Evolutionary conservation across 2,329 filamentous ascomycete species (phyloP), one percentile per base, ranked within the genome.

Genomic region (Aplosporella prunicola): DNA sequence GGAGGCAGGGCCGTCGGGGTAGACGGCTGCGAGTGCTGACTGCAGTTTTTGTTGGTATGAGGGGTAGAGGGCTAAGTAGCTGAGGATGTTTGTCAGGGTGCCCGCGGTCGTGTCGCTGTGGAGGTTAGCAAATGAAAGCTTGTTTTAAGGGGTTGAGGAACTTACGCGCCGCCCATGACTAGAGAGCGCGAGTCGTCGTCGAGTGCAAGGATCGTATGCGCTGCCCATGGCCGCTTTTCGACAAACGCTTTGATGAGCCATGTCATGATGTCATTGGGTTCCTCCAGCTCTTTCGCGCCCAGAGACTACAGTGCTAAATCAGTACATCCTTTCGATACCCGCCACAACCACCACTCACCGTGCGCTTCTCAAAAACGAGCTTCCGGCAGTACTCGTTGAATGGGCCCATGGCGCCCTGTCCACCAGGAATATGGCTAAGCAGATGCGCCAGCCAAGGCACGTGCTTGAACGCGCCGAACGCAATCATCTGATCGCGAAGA

Each of bases 61-160:
- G 4, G 58, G 47, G 43, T 66, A 63, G 20, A 61, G 55, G 9
- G 60, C 51, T 20, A 68, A 56, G 48, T 68, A 67, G 52, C 64
- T 65, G 42, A 67, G 55, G 1, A 54, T 57, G 8, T 58, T 57
- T 14, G 57, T 49, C 46, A 63, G 50, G 15, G 60, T 56, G 5
- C 61, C 66, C 2, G 61, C 63, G 2, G 62, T 64, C 5, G 63
- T 66, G 39, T 67, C 64, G 2, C 56, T 61, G 25, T n/a, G n/a
- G 5, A 10, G 5, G 16, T 6, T 3, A 17, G 32, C 11, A 20
- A n/a, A 16, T 32, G 30, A 8, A 13, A 11, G n/a, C 3, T 3
- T 1, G 10, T 8, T 13, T 6, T 18, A 14, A n/a, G n/a, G n/a
- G 9, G 24, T 16, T 3, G 33, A 3, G 18, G 16, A 9, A 28